Evolutionary conservation across 768 basidiomycete species (phyloP), one percentile per base, ranked within the genome.

Genomic region (Boletus sp.): DNA sequence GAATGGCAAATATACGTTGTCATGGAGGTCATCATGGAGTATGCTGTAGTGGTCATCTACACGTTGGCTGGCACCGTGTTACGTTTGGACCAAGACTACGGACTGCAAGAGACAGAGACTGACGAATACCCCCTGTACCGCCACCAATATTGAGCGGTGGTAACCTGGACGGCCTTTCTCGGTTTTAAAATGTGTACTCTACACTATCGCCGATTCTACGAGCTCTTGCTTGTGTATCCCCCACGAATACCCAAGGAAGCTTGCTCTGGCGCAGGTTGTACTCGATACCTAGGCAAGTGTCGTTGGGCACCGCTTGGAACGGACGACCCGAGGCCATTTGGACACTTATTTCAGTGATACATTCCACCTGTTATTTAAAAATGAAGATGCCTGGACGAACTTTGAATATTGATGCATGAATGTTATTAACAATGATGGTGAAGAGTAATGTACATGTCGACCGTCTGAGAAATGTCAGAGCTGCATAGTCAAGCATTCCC

Each of bases 401-500:
- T 33, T n/a, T n/a, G n/a, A 21, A 10, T 23, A 17, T 9, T 33
- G 21, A 40, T 14, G 32, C 21, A 25, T 29, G 30, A 5, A 47
- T 42, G 34, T 21, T 40, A 34, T 1, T 1, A 3, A 29, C 29
- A n/a, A 25, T 23, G 7, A 21, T 17, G 14, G 15, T 15, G 8
- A 11, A 9, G 5, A 11, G 29, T 15, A 30, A 29, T 25, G 5
- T 19, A 43, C 21, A 42, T 32, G 5, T 15, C 32, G 5, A 23
- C 15, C 6, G 25, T 30, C 17, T 7, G 23, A 51, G 33, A 57
- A 72, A 72, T 87, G 83, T 88, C 61, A 67, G 84, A 80, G 76
- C 79, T 63, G 62, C 86, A 86, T 84, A 88, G 86, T 88, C 86
- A 84, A 88, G 84, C 83, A 75, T 72, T 73, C 77, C 73, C 75